Percentiles rank a stretch among this genome's conserved stretches.
Conservation (phyloP, 2,329 filamentous ascomycete genomes). For the Fusarium euwallaceae region DNA sequence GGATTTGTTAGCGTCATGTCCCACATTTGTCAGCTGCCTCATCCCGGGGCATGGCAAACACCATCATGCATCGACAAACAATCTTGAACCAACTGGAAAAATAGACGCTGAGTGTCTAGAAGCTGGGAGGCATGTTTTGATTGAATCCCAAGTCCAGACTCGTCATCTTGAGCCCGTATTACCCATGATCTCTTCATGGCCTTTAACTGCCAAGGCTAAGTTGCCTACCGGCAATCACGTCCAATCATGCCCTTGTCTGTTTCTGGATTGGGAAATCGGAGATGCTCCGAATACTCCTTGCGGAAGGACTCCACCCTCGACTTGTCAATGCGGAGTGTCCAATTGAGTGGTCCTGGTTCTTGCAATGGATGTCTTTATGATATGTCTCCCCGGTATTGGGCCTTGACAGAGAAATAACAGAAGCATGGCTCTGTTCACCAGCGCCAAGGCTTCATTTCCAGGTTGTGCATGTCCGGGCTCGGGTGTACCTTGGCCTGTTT, state of each 20-base stretch:
- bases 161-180: not conserved
- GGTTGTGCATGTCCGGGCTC: not conserved
- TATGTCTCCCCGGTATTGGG: too few species aligned
- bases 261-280: slow-evolving; percentile 40
- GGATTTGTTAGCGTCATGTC: not conserved
- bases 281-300: slow-evolving; percentile 45
- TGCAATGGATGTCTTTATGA: not conserved
- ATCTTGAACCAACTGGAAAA: not conserved
- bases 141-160: not conserved
- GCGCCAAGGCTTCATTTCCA: not conserved
- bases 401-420: too few species aligned
- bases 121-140: fast-evolving
- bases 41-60: not conserved
- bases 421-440: not conserved
- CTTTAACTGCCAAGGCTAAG: not conserved
- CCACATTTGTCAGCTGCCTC: slow-evolving; percentile 1
- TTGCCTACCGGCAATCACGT: not conserved
- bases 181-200: too few species aligned
- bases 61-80: not conserved
- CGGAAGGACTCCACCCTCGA: not conserved
- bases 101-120: not conserved
- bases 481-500: not conserved
- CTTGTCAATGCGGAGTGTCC: not conserved
- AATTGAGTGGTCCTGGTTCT: not conserved
- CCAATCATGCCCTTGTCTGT: slow-evolving; percentile 31